Evolutionary conservation across 148 eudicot genomes (phyloP), one percentile per base, ranked within the genome.

Genomic region (Rhododendron vialii): DNA sequence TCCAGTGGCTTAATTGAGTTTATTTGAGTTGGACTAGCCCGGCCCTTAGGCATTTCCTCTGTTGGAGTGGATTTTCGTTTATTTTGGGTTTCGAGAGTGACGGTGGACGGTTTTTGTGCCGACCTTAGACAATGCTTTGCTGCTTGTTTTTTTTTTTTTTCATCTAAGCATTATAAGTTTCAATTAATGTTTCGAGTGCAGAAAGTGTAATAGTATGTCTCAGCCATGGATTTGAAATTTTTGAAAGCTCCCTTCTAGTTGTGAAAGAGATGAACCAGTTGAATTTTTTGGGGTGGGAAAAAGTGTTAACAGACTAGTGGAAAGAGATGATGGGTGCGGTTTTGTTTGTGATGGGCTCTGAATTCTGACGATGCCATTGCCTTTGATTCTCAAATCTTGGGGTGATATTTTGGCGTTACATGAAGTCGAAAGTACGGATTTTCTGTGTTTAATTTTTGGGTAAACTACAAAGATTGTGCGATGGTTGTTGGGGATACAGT

Each of bases 1-100:
- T 92, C 59, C 90, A 90, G 81, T 87, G 92, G 94, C 83, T 89
- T 38, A 75, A 75, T 22, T 75, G 78, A 74, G 33, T 33, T 35
- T 35, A 35, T 35, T 35, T 35, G 35, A 36, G 38, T 36, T 36
- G 38, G 38, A 36, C 36, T 2, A 36, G 38, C 38, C 38, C 38
- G 38, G 38, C 38, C 38, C 38, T 36, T 36, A 63, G 14, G 61
- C 79, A 69, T 71, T n/a, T 36, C 51, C 8, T 48, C 36, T 74
- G 8, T 74, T 4, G 3, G 41, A 73, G 77, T 73, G 22, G 36
- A 33, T 73, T 30, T 73, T 67, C 20, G 30, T n/a, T 67, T n/a
- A n/a, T 67, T 67, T 67, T 67, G 74, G 30, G 12, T 67, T n/a
- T 67, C 35, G 35, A 12, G 45, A 67, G 74, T 3, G 35, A 71